Evolutionary conservation across 371 early-diverging fungal species (phyloP).

Genomic region (Mortierella sp.): DNA sequence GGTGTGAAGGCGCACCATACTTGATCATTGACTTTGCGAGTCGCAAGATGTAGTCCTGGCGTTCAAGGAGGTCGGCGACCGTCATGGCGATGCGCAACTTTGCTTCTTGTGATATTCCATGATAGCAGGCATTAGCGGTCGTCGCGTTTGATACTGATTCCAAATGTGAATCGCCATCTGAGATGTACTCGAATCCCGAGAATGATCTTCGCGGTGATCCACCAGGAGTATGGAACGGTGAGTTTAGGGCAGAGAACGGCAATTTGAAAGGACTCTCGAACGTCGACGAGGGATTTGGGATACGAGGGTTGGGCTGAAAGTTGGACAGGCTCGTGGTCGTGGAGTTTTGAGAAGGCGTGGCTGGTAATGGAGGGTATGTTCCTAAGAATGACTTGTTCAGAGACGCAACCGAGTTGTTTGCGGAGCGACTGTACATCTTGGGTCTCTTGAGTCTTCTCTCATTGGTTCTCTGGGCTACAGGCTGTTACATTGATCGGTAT

Average conservation of each 20-base stretch:
- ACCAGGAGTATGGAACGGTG: constrained; percentile 36
- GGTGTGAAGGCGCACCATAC: constrained; percentile 82
- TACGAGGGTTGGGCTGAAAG: constrained; percentile 23
- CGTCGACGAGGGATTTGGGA: constrained; percentile 12
- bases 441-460: constrained; percentile 32
- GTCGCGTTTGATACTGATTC: not conserved
- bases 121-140: not conserved
- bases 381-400: constrained; percentile 28
- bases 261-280: constrained; percentile 22
- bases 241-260: constrained; percentile 18
- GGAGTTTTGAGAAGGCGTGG: not conserved
- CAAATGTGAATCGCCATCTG: not conserved
- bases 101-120: constrained; percentile 55
- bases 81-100: constrained; percentile 68
- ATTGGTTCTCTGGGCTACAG: constrained; percentile 12
- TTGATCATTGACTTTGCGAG: constrained; percentile 73
- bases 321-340: constrained; percentile 16
- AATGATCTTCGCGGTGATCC: constrained; percentile 35
- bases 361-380: constrained; percentile 39
- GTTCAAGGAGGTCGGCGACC: constrained; percentile 67
- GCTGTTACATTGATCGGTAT: not conserved
- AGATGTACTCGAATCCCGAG: constrained; percentile 22
- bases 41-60: constrained; percentile 76
- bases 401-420: constrained; percentile 32
- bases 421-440: constrained; percentile 32